Percentiles rank a stretch among this genome's conserved stretches.
phyloP scores from a whole-genome alignment of 2,329 filamentous ascomycete species.

The Zalaria obscura region DNA sequence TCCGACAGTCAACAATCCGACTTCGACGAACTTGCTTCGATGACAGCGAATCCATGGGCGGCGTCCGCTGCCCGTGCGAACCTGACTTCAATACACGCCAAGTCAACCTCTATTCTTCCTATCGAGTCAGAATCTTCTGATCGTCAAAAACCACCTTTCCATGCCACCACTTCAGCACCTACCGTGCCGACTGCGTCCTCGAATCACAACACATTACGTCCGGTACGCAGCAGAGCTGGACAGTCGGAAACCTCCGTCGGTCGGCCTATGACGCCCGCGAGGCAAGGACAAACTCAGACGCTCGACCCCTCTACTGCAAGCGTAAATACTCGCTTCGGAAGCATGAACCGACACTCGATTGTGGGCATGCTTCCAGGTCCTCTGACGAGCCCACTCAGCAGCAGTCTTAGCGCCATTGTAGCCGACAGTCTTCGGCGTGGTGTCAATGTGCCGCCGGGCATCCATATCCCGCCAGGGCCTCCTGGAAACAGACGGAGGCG shows the following conservation, averaged over 20 bases:
- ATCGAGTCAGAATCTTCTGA: not conserved
- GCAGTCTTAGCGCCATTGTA: constrained; percentile 47
- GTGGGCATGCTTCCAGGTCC: constrained; percentile 43
- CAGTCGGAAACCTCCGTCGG: too few species aligned
- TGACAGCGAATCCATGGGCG: constrained; percentile 2
- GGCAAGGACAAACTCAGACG: too few species aligned
- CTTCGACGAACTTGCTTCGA: constrained; percentile 4
- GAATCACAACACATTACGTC: constrained; percentile 19
- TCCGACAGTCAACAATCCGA: constrained; percentile 1
- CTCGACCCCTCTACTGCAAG: too few species aligned
- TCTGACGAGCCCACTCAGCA: constrained; percentile 45
- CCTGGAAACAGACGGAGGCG: constrained; percentile 2
- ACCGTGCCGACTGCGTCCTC: constrained; percentile 12
- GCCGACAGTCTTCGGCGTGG: constrained; percentile 50
- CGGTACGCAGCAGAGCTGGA: constrained; percentile 16
- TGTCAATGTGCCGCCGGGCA: constrained; percentile 18
- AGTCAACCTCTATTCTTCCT: constrained; percentile 10
- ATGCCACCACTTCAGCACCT: constrained; percentile 22
- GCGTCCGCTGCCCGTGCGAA: constrained; percentile 9
- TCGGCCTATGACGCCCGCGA: too few species aligned
- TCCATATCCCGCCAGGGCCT: constrained; percentile 5
- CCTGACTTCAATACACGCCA: constrained; percentile 16
- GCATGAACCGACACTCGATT: too few species aligned
- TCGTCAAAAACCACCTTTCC: constrained; percentile 13
- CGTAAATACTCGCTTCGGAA: too few species aligned